Conservation (phyloP, 208 protist species). For the Endotrypanum monterogeii region DNA sequence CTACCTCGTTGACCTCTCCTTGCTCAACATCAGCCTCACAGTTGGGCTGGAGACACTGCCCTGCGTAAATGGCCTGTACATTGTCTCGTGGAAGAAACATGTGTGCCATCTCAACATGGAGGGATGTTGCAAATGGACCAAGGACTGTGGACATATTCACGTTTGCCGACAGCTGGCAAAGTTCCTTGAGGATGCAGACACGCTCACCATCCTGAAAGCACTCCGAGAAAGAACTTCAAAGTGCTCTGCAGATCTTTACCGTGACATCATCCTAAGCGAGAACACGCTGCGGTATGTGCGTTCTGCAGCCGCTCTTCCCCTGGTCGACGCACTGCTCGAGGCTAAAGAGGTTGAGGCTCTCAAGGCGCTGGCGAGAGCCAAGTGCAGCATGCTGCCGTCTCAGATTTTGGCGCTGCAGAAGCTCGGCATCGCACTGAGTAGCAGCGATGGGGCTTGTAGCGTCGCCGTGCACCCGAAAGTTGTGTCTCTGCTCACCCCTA, state of each 20-base stretch:
- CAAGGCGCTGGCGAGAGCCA: constrained; percentile 26
- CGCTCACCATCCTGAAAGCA: constrained; percentile 33
- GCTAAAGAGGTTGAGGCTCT: constrained; percentile 27
- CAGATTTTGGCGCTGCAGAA: constrained; percentile 11
- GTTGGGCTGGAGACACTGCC: constrained; percentile 48
- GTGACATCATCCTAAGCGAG: constrained; percentile 35
- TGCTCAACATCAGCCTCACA: constrained; percentile 46
- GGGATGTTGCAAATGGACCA: constrained; percentile 63
- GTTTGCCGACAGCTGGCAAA: constrained; percentile 41
- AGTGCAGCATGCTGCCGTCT: constrained; percentile 22
- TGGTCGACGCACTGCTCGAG: constrained; percentile 37
- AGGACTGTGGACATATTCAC: constrained; percentile 64
- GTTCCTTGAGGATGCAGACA: constrained; percentile 33
- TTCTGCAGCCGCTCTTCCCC: constrained; percentile 26
- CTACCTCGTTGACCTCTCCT: constrained; percentile 37
- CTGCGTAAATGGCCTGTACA: constrained; percentile 23
- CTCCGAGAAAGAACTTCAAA: constrained; percentile 27
- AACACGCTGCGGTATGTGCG: constrained; percentile 33
- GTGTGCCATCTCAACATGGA: constrained; percentile 51
- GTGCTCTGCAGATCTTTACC: constrained; percentile 23
- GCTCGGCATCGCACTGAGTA: constrained; percentile 12
- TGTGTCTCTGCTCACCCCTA: constrained; percentile 7
- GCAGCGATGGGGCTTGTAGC: not conserved
- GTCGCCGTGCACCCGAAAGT: constrained; percentile 29
- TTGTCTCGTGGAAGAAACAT: constrained; percentile 49